Evolutionary conservation across 1,284 basidiomycete species (phyloP), one percentile per base, ranked within the genome.

Genomic region (Tilletia walkeri): DNA sequence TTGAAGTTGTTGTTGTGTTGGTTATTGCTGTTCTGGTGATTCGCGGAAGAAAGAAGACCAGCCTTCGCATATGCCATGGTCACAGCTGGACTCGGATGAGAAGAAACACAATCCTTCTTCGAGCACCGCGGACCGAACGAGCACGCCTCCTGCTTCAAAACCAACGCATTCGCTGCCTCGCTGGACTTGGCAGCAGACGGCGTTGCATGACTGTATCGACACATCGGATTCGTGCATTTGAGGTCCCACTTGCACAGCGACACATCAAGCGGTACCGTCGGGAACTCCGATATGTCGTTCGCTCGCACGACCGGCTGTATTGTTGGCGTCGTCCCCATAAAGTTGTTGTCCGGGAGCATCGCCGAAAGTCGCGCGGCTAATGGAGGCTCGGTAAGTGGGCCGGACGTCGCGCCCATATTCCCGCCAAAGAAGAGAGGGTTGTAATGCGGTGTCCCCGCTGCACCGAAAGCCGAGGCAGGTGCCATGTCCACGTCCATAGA

Each of bases 161-260:
- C 75, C 18, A 83, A 69, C 9, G 82, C 80, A 38, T 75, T 72
- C 1, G 73, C 71, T 47, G 78, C 75, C 10, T 73, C 73, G 3
- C 69, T 56, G 5, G 71, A 69, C 9, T 76, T 73, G 9, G 79
- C 76, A 66, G 77, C 75, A 59, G 73, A 72, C 0, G 82, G 77
- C 5, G 80, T 76, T 2, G 81, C 79, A 61, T 83, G 82, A 36
- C 74, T 75, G 73, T 80, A 83, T 4, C 53, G 39, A 61, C 82
- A 83, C 72, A 77, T 71, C 1, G 80, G 80, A 49, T 80, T 79
- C 24, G 82, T 83, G 72, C 82, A 83, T 9, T 69, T 69, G 0
- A 78, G 56, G 45, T 73, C 75, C 69, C 75, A 83, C 3, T 79
- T 76, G 65, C 82, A 83, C 24, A 80, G 69, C 7, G 78, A 71